Evolutionary conservation across 1,139 yeast species (phyloP), one percentile per base, ranked within the genome.

Genomic region (Chernovozyma sophiae-reginae): DNA sequence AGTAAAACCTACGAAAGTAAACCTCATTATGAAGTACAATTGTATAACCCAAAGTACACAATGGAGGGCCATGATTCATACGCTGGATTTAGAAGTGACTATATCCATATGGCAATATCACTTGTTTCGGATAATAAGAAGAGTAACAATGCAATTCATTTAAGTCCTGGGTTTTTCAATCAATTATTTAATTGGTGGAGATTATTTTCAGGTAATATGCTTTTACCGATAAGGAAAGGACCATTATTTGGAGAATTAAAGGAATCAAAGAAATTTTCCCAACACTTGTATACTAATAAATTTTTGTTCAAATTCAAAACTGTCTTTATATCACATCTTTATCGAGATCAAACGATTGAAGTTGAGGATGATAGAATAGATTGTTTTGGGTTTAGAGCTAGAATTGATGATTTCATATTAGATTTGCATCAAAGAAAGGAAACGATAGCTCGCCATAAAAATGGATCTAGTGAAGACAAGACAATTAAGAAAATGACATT

Each of bases 1-100:
- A 47, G 61, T 3, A 68, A 82, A 43, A 72, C 85, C 0, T 65
- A 68, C 19, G 63, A 75, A 1, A 78, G 79, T 43, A 68, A 59
- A 24, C 87, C 94, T 0, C 97, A 90, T 56, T 83, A 81, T 55
- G 77, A 81, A 3, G 71, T 89, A 7, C 61, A 74, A 19, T 58
- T 87, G 28, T 68, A 62, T 37, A 78, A 83, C 50, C 96, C 96
- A 0, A 66, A 76, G 4, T 77, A 52, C 50, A 76, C 85, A 3
- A 49, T 65, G 10, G 55, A 60, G 2, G 58, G 53, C 0, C 53
- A 62, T 43, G 77, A 71, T 43, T 68, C 74, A 0, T 71, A 62
- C 45, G 48, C 49, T 17, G 68, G 64, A 2, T 70, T 59, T 42
- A 52, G 76, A 42, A 62, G 71, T 35, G 69, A 68, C 33, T 66